Evolutionary conservation across 345 rosid species (phyloP).

Genomic region (Jatropha curcas): DNA sequence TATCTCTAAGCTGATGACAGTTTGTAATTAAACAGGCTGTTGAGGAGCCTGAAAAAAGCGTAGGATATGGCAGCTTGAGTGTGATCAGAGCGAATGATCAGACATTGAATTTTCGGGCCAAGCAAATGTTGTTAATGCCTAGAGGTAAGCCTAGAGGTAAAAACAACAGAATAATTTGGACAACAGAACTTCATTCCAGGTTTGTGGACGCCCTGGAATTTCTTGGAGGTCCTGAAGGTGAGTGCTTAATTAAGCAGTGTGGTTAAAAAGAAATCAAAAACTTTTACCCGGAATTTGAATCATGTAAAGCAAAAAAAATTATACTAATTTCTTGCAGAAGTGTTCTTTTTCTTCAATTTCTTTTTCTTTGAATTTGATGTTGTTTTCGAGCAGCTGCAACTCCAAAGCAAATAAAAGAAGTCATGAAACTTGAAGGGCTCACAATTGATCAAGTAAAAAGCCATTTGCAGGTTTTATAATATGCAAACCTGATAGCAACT

Average conservation of each 20-base stretch:
- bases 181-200: conserved; percentile 26
- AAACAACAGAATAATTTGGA: conserved; percentile 27
- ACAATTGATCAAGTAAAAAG: conserved; percentile 11
- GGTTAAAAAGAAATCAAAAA: not conserved
- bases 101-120: not conserved
- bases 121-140: not conserved
- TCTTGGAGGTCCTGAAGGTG: conserved; percentile 34
- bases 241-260: not conserved
- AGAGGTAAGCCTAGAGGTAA: not conserved
- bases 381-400: not conserved
- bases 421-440: conserved; percentile 10
- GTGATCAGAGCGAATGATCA: not conserved
- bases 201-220: conserved; percentile 26
- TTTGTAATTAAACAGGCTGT: too few species aligned
- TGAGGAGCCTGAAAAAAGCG: not conserved
- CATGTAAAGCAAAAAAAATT: not conserved
- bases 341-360: too few species aligned
- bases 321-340: too few species aligned
- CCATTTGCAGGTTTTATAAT: conserved; percentile 11
- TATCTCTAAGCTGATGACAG: not conserved
- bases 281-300: too few species aligned
- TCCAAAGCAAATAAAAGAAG: not conserved
- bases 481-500: too few species aligned
- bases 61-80: not conserved
- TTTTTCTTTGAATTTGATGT: not conserved